These are phyloP conservation scores for Gryganskiella cystojenkinii DNA, from an alignment of 192 early-diverging fungal species.

Conservation along the genomic window DNA sequence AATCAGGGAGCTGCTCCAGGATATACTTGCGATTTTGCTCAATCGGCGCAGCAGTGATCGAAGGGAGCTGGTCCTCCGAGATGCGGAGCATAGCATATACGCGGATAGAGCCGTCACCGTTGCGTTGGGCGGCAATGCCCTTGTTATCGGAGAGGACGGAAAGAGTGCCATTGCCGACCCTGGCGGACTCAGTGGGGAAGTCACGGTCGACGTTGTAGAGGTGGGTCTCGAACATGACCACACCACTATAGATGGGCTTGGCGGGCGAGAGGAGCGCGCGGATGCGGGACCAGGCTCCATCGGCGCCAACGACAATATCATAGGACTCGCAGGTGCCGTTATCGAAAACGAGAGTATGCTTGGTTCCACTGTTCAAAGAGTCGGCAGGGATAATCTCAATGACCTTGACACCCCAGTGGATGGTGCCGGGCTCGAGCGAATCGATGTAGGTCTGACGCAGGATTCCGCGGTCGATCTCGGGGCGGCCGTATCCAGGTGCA, in stretches of 20 bases:
- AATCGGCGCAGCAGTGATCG: too few species aligned
- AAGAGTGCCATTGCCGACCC: too few species aligned
- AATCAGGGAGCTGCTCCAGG: constrained; percentile 30
- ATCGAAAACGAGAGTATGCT: constrained; percentile 21
- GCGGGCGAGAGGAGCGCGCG: constrained; percentile 45
- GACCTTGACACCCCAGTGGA: constrained; percentile 52
- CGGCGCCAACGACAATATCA: constrained; percentile 63
- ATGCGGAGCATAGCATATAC: too few species aligned
- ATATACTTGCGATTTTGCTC: too few species aligned
- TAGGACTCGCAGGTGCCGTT: constrained; percentile 23
- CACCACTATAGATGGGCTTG: constrained; percentile 57
- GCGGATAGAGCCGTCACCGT: too few species aligned
- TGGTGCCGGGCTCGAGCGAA: constrained; percentile 37
- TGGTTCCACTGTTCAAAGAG: neutral
- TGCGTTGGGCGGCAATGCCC: too few species aligned
- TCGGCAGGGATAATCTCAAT: constrained; percentile 10
- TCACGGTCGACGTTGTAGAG: constrained; percentile 46
- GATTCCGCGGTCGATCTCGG: constrained; percentile 61
- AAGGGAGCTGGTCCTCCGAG: too few species aligned
- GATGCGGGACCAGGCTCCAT: constrained; percentile 67
- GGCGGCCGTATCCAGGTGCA: constrained; percentile 20
- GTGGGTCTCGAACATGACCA: constrained; percentile 52
- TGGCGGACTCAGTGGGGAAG: too few species aligned
- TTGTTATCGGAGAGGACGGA: too few species aligned
- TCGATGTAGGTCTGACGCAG: constrained; percentile 57